These are phyloP conservation scores for Ceratobasidium theobromae DNA, from an alignment of 1,284 basidiomycete genomes.

Conservation along the genomic window DNA sequence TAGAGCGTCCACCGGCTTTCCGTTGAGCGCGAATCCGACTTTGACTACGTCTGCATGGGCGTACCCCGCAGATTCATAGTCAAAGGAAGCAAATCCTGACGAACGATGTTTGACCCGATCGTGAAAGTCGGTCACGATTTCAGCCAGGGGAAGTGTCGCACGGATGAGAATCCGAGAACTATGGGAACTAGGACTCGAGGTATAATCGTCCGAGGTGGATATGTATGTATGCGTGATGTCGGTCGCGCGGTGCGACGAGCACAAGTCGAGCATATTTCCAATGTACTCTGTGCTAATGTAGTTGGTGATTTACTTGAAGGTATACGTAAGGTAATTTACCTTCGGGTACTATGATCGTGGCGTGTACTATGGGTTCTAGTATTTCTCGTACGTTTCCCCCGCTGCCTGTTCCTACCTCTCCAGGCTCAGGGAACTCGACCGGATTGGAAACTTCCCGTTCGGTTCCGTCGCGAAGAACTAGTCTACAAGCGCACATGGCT, in stretches of 20 bases:
- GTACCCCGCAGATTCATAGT: conserved; percentile 93
- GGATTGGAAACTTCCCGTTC: conserved; percentile 80
- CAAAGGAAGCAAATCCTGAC: conserved; percentile 91
- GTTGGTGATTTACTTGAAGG: neutral
- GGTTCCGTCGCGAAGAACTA: conserved; percentile 71
- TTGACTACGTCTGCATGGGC: conserved; percentile 76
- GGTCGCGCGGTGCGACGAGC: conserved; percentile 75
- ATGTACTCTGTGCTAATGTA: conserved; percentile 61
- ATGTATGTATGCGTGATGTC: conserved; percentile 77
- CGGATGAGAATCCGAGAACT: conserved; percentile 72
- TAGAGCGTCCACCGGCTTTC: conserved; percentile 87
- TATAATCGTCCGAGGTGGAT: neutral
- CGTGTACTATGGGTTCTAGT: conserved; percentile 86
- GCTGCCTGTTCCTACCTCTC: conserved; percentile 53
- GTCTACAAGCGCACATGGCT: conserved; percentile 46
- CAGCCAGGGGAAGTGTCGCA: conserved; percentile 81
- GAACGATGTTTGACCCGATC: conserved; percentile 87
- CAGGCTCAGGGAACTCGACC: conserved; percentile 84
- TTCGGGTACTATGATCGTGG: conserved; percentile 91
- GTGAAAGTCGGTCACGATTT: conserved; percentile 93
- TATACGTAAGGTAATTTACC: conserved; percentile 48
- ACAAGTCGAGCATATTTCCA: conserved; percentile 91
- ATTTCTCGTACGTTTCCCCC: conserved; percentile 62
- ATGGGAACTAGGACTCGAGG: too few species aligned
- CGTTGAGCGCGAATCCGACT: conserved; percentile 81